Evolutionary conservation across 768 basidiomycete genomes (phyloP).

Genomic region (Russula dissimulans): DNA sequence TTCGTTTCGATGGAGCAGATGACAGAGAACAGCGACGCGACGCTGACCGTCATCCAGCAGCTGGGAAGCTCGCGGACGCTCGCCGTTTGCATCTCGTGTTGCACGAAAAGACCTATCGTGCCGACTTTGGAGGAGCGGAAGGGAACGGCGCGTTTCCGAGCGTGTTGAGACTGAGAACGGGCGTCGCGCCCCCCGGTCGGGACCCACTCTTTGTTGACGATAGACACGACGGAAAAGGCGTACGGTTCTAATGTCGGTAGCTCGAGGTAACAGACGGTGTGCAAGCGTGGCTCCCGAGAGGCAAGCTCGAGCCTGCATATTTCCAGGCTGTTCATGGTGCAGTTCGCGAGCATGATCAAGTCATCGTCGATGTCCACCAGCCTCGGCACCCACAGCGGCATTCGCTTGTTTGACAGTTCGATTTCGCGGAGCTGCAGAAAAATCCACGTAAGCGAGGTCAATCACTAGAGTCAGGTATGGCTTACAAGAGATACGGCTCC

Average conservation of each 20-base stretch:
- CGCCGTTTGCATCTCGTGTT: background rate
- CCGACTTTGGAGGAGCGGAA: conserved; percentile 7
- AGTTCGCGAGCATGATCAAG: background rate
- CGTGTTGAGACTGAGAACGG: background rate
- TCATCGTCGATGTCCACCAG: background rate
- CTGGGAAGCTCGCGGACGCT: background rate
- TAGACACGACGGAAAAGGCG: background rate
- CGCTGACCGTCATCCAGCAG: conserved; percentile 8
- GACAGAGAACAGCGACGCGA: background rate
- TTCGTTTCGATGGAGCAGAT: background rate
- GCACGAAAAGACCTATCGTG: background rate
- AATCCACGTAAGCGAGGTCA: background rate
- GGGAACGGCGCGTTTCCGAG: background rate
- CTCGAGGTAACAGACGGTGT: conserved; percentile 2
- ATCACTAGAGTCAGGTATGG: background rate
- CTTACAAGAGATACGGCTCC: conserved; percentile 1
- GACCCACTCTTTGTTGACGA: background rate
- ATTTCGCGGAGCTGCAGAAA: conserved; percentile 3
- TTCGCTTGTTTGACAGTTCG: background rate
- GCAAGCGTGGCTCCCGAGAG: background rate
- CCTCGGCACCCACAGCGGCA: background rate
- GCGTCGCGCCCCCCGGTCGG: background rate
- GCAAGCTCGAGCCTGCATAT: conserved; percentile 3
- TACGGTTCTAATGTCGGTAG: background rate
- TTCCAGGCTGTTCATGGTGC: background rate